These are phyloP conservation scores for Backusella westeae DNA, from an alignment of 192 early-diverging fungal genomes.

Conservation along the genomic window DNA sequence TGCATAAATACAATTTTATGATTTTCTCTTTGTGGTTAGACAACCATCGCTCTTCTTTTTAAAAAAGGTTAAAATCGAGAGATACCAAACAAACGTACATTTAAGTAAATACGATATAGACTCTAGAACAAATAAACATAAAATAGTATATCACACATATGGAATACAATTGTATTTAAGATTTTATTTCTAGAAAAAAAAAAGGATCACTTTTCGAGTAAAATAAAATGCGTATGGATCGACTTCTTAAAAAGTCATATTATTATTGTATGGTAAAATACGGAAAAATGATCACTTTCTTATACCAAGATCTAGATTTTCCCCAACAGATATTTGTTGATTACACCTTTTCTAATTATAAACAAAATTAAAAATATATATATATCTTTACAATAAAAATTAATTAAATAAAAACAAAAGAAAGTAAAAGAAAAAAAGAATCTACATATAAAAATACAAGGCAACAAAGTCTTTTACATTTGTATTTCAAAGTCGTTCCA, in stretches of 20 bases:
- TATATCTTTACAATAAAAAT: not conserved
- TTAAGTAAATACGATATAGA: too few relatives aligned
- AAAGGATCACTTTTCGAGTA: too few relatives aligned
- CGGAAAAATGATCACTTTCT: not conserved
- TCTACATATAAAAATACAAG: not conserved
- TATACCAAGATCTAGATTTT: not conserved
- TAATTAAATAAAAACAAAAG: not conserved
- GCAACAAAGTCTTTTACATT: slow-evolving; percentile 1
- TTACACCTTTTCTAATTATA: not conserved
- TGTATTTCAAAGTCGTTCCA: slow-evolving; percentile 30
- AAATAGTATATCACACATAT: too few relatives aligned
- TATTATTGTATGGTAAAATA: not conserved
- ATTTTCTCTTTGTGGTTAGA: too few relatives aligned
- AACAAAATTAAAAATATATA: not conserved
- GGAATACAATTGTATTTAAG: too few relatives aligned
- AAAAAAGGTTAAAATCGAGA: too few relatives aligned
- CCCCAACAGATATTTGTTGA: not conserved
- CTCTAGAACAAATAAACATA: too few relatives aligned
- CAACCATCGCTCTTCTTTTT: too few relatives aligned
- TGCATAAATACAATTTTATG: too few relatives aligned
- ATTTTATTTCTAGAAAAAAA: too few relatives aligned
- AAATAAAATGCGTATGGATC: too few relatives aligned
- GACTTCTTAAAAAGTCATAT: not conserved
- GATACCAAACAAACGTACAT: too few relatives aligned
- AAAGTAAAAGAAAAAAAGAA: not conserved